Base-by-base conservation (phyloP, 1,284 basidiomycete species). In the Papiliotrema laurentii region DNA sequence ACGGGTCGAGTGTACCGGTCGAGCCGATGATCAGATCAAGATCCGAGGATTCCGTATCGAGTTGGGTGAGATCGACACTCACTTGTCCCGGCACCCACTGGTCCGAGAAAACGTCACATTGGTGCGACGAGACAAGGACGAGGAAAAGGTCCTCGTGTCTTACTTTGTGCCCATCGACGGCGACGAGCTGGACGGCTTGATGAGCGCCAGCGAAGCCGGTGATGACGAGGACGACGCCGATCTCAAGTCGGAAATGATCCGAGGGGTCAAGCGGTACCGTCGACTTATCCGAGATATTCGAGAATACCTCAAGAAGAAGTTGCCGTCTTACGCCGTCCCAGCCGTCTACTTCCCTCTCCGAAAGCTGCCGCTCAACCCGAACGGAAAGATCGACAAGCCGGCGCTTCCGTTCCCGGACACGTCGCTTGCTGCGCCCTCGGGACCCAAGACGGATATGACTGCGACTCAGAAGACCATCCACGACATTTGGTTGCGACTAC, bases 1-100 rank as follows among this genome's bases (percentile, higher is more conserved):
- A 4, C 84, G 83, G 34, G 96, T 99, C 16, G 96, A 98, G 71
- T 98, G 96, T 74, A 94, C 90, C 0, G 96, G 96, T 10, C 84
- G 96, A 43, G 93, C 93, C 4, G 96, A 99, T 69, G 96, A 98
- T 69, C 96, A 99, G 72, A 90, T 99, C 76, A 98, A 99, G 78
- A 98, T 99, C 72, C 89, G 96, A 54, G 96, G 96, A 6, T 99
- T 99, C 84, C 81, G 96, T 30, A 98, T 99, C 69, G 96, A 99
- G 75, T 81, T 98, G 5, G 94, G 94, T 18, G 96, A 99, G 75
- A 97, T 99, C 60, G 96, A 99, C 72, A 97, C 90, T 1, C 86
- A 97, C 75, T 82, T 99, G 34, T 90, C 87, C 61, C 85, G 92
- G 64, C 94, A 98, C 71, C 87, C 90, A 5, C 81, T 91, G 19